A percentile compares a stretch with the other conserved stretches of the same genome.
Conservation (phyloP, 495 filamentous ascomycete species). For the Xylaria cubensis region DNA sequence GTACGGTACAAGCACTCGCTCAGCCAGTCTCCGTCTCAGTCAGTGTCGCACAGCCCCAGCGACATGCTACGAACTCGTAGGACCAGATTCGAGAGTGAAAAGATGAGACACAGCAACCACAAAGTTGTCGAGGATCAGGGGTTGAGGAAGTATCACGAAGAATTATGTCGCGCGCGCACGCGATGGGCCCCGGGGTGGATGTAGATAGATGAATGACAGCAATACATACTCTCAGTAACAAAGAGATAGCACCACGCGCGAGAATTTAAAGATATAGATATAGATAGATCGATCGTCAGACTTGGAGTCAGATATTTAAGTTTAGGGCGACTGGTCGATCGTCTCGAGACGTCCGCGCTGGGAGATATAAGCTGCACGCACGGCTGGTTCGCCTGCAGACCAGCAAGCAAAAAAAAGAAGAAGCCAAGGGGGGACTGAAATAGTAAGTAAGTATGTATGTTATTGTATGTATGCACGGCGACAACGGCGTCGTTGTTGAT, state of each 20-base stretch:
- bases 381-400: slow-evolving; percentile 16
- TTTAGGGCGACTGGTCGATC: not conserved
- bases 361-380: slow-evolving; percentile 6
- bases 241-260: not conserved
- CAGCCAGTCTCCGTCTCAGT: slow-evolving; percentile 15
- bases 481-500: not conserved
- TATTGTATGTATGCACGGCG: not conserved
- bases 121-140: slow-evolving; percentile 18
- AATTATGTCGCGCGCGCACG: not conserved
- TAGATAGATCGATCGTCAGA: not conserved
- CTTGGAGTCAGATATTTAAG: not conserved
- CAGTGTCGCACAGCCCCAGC: slow-evolving; percentile 8
- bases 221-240: slow-evolving; percentile 8
- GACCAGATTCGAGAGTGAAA: not conserved
- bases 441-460: not conserved
- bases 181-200: not conserved
- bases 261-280: not conserved
- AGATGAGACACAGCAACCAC: slow-evolving; percentile 20
- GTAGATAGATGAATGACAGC: not conserved
- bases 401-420: no score
- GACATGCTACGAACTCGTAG: slow-evolving; percentile 16
- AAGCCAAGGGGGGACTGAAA: not conserved
- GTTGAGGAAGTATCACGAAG: slow-evolving; percentile 9
- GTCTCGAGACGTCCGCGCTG: not conserved
- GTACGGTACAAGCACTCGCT: slow-evolving; percentile 24